Base-by-base conservation (phyloP, 805 yeast species). In the Teunomyces tritomae region DNA sequence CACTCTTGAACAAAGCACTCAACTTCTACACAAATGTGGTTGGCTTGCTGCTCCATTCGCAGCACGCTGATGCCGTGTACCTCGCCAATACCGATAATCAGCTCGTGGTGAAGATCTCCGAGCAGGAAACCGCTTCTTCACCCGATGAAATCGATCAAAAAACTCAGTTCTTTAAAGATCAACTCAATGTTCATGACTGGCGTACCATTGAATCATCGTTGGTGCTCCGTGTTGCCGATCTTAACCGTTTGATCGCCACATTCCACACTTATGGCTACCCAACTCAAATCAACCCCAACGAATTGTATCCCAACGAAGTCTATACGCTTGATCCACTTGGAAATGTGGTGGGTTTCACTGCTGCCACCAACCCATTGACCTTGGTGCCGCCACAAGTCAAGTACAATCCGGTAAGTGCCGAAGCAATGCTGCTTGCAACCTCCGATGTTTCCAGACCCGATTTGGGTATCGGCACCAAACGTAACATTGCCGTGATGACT, bases 401-500 rank as follows among this genome's bases (percentile, higher is more conserved):
- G 48, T 57, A 68, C 47, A 52, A 54, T 33, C 61, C 63, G 10
- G 6, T 44, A 33, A 28, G 48, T 5, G 28, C 47, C 28, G 51
- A 62, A 28, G 33, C 52, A 10, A 54, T 56, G 40, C 44, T 57
- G 6, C 36, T 55, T 11, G 44, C 61, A 16, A 49, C 54, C 6
- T 50, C 61, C 13, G 57, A 52, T 24, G 57, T 54, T 5, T 60
- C 65, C 20, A 37, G 50, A n/a, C 39, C 33, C 28, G 52, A 55
- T 41, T 50, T 40, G 16, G 43, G 44, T 13, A 27, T 33, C 27
- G 37, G 41, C n/a, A 54, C 44, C 20, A 57, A 69, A 58, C 71
- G 82, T 67, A 81, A 83, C 56, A 88, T 94, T 54, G 99, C 96
- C 4, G 94, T 94, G 44, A 90, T 94, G 92, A 94, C 98, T 5